These are phyloP conservation scores for Coccomyxa sp. DNA, from an alignment of 139 green algal genomes.

Conservation along the genomic window DNA sequence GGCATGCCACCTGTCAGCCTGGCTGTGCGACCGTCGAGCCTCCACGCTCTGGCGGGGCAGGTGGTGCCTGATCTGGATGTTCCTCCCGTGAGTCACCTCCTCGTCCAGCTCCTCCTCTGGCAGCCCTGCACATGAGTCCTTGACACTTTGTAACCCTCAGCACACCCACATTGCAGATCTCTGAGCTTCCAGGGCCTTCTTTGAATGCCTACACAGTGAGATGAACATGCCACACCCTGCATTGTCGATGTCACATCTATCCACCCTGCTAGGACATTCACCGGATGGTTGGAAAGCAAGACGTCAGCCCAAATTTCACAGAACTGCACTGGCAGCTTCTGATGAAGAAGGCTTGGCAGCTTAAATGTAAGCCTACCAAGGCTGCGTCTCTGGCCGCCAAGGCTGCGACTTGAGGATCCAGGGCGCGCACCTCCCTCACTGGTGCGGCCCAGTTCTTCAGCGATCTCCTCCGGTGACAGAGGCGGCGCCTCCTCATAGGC, in stretches of 20 bases:
- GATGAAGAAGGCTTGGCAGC: too few relatives aligned
- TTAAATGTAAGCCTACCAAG: too few relatives aligned
- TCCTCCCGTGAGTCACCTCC: background rate
- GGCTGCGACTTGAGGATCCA: too few relatives aligned
- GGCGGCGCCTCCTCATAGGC: slow-evolving; percentile 51
- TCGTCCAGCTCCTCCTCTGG: background rate
- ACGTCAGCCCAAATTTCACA: too few relatives aligned
- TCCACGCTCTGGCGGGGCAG: background rate
- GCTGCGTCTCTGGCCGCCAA: too few relatives aligned
- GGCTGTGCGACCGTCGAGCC: background rate
- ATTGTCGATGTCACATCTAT: background rate
- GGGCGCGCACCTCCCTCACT: background rate
- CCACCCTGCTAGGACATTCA: background rate
- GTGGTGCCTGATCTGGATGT: background rate
- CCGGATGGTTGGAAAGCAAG: background rate
- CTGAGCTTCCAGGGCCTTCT: background rate
- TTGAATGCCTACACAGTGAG: background rate
- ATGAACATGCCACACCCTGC: background rate
- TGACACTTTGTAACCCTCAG: background rate
- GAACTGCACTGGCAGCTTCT: too few relatives aligned
- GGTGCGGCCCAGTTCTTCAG: background rate
- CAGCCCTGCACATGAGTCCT: background rate
- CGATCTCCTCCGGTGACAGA: background rate
- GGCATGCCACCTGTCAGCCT: too few relatives aligned
- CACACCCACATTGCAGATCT: background rate